Percentiles rank a stretch among this genome's conserved stretches.
phyloP scores from a whole-genome alignment of 192 early-diverging fungal genomes.

The Oehlia diaphana region DNA sequence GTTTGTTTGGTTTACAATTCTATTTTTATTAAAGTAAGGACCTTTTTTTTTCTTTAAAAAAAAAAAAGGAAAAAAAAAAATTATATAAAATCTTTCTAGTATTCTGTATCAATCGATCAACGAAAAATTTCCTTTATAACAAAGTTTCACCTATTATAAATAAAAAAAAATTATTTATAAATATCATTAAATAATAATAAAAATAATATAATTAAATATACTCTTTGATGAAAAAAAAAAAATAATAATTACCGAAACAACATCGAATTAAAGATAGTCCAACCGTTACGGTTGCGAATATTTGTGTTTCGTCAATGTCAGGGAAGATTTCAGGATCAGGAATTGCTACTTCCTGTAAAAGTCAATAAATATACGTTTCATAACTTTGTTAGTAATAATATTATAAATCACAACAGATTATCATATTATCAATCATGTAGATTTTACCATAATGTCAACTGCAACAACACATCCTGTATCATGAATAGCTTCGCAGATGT shows the following conservation, averaged over 20 bases:
- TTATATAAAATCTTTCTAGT: no score
- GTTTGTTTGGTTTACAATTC: no score
- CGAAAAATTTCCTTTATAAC: neutral
- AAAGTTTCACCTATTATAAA: constrained; percentile 22
- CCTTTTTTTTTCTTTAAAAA: neutral
- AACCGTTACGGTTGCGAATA: constrained; percentile 84
- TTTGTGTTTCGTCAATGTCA: constrained; percentile 72
- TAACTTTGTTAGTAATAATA: neutral
- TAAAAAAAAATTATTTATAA: neutral
- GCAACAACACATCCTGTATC: constrained; percentile 89
- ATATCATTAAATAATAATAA: neutral
- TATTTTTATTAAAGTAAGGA: no score
- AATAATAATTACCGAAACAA: constrained; percentile 81
- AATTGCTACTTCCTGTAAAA: constrained; percentile 85
- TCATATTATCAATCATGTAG: no score
- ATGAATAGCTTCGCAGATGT: constrained; percentile 88
- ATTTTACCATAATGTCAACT: constrained; percentile 74
- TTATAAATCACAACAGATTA: neutral
- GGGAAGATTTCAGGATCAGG: constrained; percentile 44
- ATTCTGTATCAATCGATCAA: no score
- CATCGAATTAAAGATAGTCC: constrained; percentile 88
- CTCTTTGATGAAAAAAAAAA: constrained; percentile 51
- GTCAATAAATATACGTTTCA: neutral
- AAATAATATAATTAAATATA: neutral
- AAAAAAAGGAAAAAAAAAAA: neutral